A percentile compares a stretch with the other conserved stretches of the same genome.
phyloP scores from a whole-genome alignment of 1,139 yeast genomes.

The Zygosaccharomyces pseudobailii region DNA sequence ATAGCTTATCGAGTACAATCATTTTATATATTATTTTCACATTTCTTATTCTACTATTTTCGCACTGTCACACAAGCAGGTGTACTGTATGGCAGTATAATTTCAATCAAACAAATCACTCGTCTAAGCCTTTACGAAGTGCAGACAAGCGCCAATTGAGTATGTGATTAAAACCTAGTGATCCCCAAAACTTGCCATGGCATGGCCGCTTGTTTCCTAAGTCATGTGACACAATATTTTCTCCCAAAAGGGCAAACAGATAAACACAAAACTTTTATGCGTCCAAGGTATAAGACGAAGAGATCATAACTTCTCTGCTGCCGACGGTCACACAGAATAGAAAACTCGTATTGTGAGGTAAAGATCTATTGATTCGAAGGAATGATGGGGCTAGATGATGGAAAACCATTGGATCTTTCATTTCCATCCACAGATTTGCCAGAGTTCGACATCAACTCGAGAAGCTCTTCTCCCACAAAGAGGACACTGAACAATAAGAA shows the following conservation, averaged over 20 bases:
- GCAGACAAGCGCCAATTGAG: too few species aligned
- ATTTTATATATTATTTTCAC: too few species aligned
- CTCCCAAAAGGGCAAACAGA: conserved; percentile 2
- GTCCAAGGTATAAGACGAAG: neutral
- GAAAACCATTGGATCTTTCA: conserved; percentile 3
- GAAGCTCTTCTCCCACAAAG: conserved; percentile 13
- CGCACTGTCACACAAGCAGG: too few species aligned
- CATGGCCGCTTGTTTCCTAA: neutral
- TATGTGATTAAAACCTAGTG: too few species aligned
- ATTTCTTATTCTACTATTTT: too few species aligned
- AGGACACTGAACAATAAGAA: conserved; percentile 13
- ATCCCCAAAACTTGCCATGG: neutral
- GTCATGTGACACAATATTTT: neutral
- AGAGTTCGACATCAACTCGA: conserved; percentile 7
- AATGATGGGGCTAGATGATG: conserved; percentile 1
- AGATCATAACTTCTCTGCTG: too few species aligned
- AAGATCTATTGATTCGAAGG: neutral
- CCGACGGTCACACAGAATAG: too few species aligned
- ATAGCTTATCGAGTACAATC: too few species aligned
- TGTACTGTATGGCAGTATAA: too few species aligned
- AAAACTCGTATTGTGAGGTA: neutral
- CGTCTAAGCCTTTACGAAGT: too few species aligned
- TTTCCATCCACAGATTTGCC: conserved; percentile 7
- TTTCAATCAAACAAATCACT: too few species aligned
- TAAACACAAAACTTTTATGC: conserved; percentile 1